A percentile compares a stretch with the other conserved stretches of the same genome.
phyloP scores from a whole-genome alignment of 768 basidiomycete species.

The Tulasnella sp. region DNA sequence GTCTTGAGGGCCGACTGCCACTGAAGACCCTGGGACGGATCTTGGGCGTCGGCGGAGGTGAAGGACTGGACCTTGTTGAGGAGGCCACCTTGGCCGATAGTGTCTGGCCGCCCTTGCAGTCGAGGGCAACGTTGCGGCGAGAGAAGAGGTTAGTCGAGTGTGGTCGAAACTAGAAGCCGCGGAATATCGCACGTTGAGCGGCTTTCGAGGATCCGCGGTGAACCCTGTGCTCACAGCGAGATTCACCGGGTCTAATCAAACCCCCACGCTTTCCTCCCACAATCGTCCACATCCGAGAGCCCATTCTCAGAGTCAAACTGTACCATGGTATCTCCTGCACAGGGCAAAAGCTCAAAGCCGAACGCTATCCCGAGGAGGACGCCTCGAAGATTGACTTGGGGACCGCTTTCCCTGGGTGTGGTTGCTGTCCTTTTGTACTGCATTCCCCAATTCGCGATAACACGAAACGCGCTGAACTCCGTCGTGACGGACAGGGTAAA shows the following conservation, averaged over 20 bases:
- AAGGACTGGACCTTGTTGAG: conserved; percentile 31
- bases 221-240: background rate
- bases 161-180: background rate
- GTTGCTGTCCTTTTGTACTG: background rate
- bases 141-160: background rate
- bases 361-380: background rate
- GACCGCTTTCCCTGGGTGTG: background rate
- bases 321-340: background rate
- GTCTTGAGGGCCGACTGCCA: conserved; percentile 10
- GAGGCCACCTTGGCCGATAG: conserved; percentile 1
- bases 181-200: background rate
- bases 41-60: conserved; percentile 31
- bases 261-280: conserved; percentile 1
- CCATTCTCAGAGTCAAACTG: background rate
- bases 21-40: conserved; percentile 26
- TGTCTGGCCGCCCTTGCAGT: background rate
- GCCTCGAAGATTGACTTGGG: background rate
- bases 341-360: background rate
- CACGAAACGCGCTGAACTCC: background rate
- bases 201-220: background rate
- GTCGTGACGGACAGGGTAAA: background rate
- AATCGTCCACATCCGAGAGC: background rate
- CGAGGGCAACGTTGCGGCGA: background rate
- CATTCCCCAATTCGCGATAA: background rate
- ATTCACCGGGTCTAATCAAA: background rate